A percentile compares a stretch with the other conserved stretches of the same genome.
These are phyloP conservation scores for Thecaphora thlaspeos DNA, from an alignment of 1,284 basidiomycete species.

Conservation along the genomic window DNA sequence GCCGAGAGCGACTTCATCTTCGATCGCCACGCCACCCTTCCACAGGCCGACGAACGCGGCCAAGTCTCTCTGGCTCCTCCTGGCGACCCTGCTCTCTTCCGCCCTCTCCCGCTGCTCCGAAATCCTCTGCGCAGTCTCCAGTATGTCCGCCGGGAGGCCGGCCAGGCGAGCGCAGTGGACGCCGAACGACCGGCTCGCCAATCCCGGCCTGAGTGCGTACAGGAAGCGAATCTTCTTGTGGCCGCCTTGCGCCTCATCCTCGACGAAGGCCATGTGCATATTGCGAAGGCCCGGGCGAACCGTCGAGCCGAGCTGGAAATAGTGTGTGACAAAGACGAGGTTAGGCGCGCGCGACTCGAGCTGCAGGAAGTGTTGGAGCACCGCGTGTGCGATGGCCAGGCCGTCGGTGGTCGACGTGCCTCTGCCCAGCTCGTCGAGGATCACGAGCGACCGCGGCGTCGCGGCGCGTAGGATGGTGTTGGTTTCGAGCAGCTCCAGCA, in stretches of 20 bases:
- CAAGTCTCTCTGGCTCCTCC: neutral
- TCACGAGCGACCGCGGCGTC: constrained; percentile 57
- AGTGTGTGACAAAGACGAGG: constrained; percentile 51
- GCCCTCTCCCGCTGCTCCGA: constrained; percentile 1
- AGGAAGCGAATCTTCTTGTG: constrained; percentile 44
- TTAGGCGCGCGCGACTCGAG: constrained; percentile 10
- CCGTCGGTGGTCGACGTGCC: constrained; percentile 47
- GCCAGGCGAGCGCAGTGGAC: constrained; percentile 53
- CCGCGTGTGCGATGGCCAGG: constrained; percentile 37
- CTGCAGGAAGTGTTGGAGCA: constrained; percentile 33
- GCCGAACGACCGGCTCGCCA: constrained; percentile 45
- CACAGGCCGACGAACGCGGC: neutral
- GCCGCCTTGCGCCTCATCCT: constrained; percentile 3
- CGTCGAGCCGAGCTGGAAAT: constrained; percentile 34
- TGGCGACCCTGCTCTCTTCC: neutral
- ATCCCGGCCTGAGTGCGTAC: constrained; percentile 42
- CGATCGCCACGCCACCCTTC: neutral
- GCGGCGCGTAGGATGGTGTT: constrained; percentile 71
- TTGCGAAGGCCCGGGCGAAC: constrained; percentile 16
- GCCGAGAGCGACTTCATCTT: no score
- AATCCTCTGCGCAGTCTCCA: constrained; percentile 8
- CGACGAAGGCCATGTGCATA: constrained; percentile 47
- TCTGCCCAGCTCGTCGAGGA: constrained; percentile 47
- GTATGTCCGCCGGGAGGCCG: constrained; percentile 19
- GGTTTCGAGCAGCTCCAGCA: constrained; percentile 94